Evolutionary conservation across 768 basidiomycete genomes (phyloP).

Genomic region (Tricholoma sp.): DNA sequence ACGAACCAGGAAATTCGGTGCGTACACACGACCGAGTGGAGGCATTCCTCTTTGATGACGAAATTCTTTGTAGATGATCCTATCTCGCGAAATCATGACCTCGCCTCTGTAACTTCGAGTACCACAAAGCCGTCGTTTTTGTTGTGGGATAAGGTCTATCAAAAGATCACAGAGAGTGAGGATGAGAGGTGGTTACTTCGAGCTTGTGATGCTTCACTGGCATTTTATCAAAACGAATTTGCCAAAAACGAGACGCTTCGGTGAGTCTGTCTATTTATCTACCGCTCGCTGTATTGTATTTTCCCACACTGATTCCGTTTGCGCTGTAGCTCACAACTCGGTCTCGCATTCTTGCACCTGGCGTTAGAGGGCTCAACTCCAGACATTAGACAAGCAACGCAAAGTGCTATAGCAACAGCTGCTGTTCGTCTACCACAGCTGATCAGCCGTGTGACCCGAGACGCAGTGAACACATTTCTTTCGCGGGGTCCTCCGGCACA

Average conservation of each 20-base stretch:
- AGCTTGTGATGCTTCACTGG: slow-evolving; percentile 47
- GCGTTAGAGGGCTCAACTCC: slow-evolving; percentile 54
- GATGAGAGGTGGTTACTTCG: slow-evolving; percentile 78
- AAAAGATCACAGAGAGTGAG: slow-evolving; percentile 53
- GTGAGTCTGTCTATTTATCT: slow-evolving; percentile 28
- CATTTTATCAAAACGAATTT: slow-evolving; percentile 45
- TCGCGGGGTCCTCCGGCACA: slow-evolving; percentile 26
- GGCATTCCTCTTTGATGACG: slow-evolving; percentile 1
- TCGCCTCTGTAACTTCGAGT: slow-evolving; percentile 43
- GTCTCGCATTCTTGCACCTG: slow-evolving; percentile 64
- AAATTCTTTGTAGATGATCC: slow-evolving; percentile 30
- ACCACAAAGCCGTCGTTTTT: slow-evolving; percentile 78
- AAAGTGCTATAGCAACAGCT: slow-evolving; percentile 35
- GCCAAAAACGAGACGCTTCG: slow-evolving; percentile 49
- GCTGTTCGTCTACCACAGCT: slow-evolving; percentile 39
- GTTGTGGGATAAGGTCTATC: slow-evolving; percentile 83
- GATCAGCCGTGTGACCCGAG: slow-evolving; percentile 48
- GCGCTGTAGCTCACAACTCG: slow-evolving; percentile 49
- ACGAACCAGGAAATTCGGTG: slow-evolving; percentile 50
- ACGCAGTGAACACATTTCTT: slow-evolving; percentile 50
- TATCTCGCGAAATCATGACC: slow-evolving; percentile 41
- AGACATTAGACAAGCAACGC: slow-evolving; percentile 45
- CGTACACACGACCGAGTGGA: slow-evolving; percentile 11
- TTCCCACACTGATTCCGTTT: not conserved
- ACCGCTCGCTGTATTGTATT: not conserved